Percentiles rank a stretch among this genome's conserved stretches.
phyloP scores from a whole-genome alignment of 139 green algal genomes.

The Asterochloris sp. region DNA sequence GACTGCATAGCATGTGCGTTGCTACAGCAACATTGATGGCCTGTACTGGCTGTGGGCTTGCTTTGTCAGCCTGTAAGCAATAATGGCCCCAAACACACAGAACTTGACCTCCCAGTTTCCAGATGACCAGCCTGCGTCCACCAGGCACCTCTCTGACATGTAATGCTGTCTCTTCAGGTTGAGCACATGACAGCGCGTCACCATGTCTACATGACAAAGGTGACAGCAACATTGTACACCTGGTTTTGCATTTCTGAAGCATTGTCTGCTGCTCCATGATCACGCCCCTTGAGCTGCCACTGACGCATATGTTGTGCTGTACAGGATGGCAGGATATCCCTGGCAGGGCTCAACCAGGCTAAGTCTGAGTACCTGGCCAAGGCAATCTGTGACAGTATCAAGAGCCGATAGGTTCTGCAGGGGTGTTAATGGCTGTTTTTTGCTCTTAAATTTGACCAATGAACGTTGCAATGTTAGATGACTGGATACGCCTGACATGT shows the following conservation, averaged over 20 bases:
- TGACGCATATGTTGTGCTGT: too few species aligned
- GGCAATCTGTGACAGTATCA: slow-evolving; percentile 90
- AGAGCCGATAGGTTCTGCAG: slow-evolving; percentile 13
- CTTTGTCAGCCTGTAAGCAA: background rate
- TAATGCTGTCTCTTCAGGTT: slow-evolving; percentile 51
- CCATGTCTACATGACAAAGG: slow-evolving; percentile 93
- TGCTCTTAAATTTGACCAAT: too few species aligned
- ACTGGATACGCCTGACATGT: too few species aligned
- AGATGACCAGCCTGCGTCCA: background rate
- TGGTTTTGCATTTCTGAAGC: too few species aligned
- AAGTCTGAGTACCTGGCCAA: slow-evolving; percentile 90
- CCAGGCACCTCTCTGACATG: too few species aligned
- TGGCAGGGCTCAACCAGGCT: slow-evolving; percentile 84
- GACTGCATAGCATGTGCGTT: too few species aligned
- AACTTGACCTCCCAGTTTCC: background rate
- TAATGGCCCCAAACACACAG: background rate
- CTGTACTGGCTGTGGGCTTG: background rate
- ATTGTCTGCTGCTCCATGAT: too few species aligned
- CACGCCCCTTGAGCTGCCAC: too few species aligned
- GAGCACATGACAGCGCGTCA: slow-evolving; percentile 95
- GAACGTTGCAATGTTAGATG: too few species aligned
- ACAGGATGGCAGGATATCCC: slow-evolving; percentile 88
- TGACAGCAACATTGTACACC: too few species aligned
- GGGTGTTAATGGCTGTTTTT: too few species aligned
- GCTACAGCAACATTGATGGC: background rate